Evolutionary conservation across 805 yeast species (phyloP), one percentile per base, ranked within the genome.

Genomic region (Candida saitoana): DNA sequence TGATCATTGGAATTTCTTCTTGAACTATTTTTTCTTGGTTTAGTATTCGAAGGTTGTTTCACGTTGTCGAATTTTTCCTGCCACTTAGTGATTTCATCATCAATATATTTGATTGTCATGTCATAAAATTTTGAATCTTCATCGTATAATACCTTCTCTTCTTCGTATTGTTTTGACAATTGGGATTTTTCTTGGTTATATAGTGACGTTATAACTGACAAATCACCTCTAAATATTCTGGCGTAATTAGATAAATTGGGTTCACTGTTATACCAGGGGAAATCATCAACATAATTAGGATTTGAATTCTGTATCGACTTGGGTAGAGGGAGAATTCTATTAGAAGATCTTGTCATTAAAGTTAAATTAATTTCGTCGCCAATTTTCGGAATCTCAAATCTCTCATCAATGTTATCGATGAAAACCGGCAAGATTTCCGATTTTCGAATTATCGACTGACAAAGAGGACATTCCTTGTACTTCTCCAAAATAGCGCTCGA

Each of bases 381-480:
- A 2, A 74, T 60, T 35, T 66, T 69, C 0, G 95, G 90, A 1
- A 65, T 65, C 43, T 78, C 86, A 44, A 76, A 74, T 34, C 77
- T 62, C 40, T 76, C 81, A 45, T 78, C 81, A 5, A 73, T 60
- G 9, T 60, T 59, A 25, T 69, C 69, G 7, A 64, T 57, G 36
- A 77, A 53, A 0, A 86, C 96, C 0, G 95, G 89, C 42, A 82
- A 74, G 7, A 82, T 67, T 39, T 79, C 81, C 18, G 74, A 72
- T 17, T 73, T 73, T 19, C 78, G 65, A 12, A 70, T 69, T 7
- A 69, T 52, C 36, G 80, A 78, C 3, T 80, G 71, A 62, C 97
- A 90, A 18, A 90, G 61, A 0, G 97, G 97, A 59, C 97, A 90
- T 35, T 80, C 87, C 40, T 79, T 79, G 43, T 74, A 72, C 53